Evolutionary conservation across 2,329 filamentous ascomycete species (phyloP).

Genomic region (Fusarium gaditjirri): DNA sequence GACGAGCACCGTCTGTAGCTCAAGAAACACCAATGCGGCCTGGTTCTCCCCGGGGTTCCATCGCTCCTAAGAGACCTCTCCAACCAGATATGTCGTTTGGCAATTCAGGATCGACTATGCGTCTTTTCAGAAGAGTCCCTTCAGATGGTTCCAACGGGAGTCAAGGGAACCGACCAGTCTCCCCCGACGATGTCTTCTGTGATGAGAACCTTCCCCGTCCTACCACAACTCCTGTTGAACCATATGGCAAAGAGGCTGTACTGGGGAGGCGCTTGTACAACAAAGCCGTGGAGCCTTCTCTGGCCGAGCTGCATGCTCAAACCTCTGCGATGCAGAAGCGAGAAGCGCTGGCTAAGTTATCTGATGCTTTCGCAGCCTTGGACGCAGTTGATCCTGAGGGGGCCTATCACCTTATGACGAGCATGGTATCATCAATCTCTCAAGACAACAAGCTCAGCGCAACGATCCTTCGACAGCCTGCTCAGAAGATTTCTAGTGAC

Average conservation of each 20-base stretch:
- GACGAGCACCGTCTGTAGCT: constrained; percentile 59
- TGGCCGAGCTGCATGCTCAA: constrained; percentile 88
- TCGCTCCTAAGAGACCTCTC: constrained; percentile 77
- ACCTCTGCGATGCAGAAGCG: constrained; percentile 75
- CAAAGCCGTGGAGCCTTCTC: constrained; percentile 82
- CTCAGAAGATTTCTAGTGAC: constrained; percentile 54
- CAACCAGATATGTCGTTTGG: constrained; percentile 93
- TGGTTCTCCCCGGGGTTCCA: constrained; percentile 56
- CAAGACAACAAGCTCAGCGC: constrained; percentile 72
- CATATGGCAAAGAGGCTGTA: constrained; percentile 80
- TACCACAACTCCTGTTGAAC: constrained; percentile 59
- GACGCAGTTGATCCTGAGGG: constrained; percentile 92
- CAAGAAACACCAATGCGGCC: constrained; percentile 48
- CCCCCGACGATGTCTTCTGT: constrained; percentile 56
- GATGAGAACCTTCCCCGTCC: constrained; percentile 74
- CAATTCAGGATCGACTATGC: constrained; percentile 90
- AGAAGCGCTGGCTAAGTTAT: constrained; percentile 83
- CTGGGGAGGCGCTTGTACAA: constrained; percentile 84
- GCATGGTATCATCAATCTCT: constrained; percentile 78
- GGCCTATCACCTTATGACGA: constrained; percentile 83
- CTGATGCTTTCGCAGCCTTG: constrained; percentile 85
- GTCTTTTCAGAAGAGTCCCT: constrained; percentile 86
- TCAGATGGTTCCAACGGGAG: constrained; percentile 71
- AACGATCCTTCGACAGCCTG: constrained; percentile 57
- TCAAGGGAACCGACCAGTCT: constrained; percentile 50